A percentile compares a stretch with the other conserved stretches of the same genome.
phyloP scores from a whole-genome alignment of 2,329 filamentous ascomycete species.

The Fusarium oligoseptatum region DNA sequence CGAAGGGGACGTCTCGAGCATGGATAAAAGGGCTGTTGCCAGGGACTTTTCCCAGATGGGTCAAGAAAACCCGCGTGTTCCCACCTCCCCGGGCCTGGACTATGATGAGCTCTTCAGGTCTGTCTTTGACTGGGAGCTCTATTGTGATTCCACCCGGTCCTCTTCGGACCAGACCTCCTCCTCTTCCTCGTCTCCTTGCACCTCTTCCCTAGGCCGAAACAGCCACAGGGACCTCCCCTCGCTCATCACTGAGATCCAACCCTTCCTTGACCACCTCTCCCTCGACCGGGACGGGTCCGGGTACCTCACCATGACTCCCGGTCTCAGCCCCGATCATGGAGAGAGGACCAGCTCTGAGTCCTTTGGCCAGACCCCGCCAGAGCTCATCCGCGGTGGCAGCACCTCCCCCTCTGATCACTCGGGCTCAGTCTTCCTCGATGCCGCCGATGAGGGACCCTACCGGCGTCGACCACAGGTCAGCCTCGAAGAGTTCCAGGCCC shows the following conservation, averaged over 20 bases:
- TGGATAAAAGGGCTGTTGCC: conserved; percentile 50
- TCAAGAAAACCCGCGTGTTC: conserved; percentile 54
- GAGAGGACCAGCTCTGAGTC: conserved; percentile 52
- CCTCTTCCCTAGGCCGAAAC: conserved; percentile 40
- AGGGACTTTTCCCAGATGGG: conserved; percentile 53
- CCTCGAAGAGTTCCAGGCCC: conserved; percentile 53
- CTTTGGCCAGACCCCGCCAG: conserved; percentile 55
- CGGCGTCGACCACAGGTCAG: conserved; percentile 48
- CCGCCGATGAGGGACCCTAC: conserved; percentile 44
- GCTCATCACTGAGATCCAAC: conserved; percentile 53
- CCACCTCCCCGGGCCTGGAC: conserved; percentile 51
- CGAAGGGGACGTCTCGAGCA: conserved; percentile 49
- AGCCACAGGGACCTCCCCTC: conserved; percentile 49
- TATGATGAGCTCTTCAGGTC: conserved; percentile 52
- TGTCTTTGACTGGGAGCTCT: conserved; percentile 55
- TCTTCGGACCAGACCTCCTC: conserved; percentile 47
- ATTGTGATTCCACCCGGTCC: conserved; percentile 51
- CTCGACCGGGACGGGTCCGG: conserved; percentile 49
- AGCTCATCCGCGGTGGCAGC: conserved; percentile 54
- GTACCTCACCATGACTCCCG: conserved; percentile 53
- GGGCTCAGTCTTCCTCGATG: conserved; percentile 51
- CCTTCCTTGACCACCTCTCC: conserved; percentile 51
- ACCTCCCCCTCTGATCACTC: conserved; percentile 58
- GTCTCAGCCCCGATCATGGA: conserved; percentile 51
- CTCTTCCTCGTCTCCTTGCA: conserved; percentile 21